These are phyloP conservation scores for Cicer yamashitae DNA, from an alignment of 306 rosid species.

Conservation along the genomic window DNA sequence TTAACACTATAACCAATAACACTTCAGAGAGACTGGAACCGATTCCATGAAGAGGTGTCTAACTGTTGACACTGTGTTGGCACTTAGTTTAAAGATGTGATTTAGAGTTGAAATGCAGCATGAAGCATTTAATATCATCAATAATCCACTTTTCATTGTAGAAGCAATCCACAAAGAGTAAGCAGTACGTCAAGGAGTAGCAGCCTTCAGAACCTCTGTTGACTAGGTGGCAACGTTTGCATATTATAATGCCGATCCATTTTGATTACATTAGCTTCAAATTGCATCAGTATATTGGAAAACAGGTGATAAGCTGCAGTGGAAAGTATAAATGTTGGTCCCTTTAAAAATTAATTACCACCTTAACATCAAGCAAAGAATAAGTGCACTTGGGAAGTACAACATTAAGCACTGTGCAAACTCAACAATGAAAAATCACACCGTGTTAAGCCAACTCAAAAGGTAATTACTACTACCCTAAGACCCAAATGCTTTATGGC, in stretches of 20 bases:
- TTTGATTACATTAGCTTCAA: conserved; percentile 42
- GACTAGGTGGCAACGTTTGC: conserved; percentile 46
- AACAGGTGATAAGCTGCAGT: conserved; percentile 55
- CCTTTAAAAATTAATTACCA: conserved; percentile 6
- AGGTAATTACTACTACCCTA: background rate
- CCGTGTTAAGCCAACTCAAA: background rate
- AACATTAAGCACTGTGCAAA: conserved; percentile 21
- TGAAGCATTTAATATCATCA: conserved; percentile 53
- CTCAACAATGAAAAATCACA: conserved; percentile 22
- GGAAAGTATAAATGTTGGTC: conserved; percentile 24
- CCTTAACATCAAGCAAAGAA: conserved; percentile 31
- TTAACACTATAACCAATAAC: conserved; percentile 53
- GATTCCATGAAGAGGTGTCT: conserved; percentile 66
- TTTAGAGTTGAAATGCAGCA: conserved; percentile 50
- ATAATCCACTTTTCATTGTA: conserved; percentile 58
- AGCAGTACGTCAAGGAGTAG: conserved; percentile 59
- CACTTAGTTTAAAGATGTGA: conserved; percentile 53
- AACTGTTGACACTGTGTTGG: conserved; percentile 62
- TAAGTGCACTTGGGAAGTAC: background rate
- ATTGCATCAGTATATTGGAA: conserved; percentile 34
- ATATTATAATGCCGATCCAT: conserved; percentile 44
- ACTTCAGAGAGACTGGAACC: conserved; percentile 59
- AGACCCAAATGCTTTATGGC: conserved; percentile 8
- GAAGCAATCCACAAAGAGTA: conserved; percentile 48
- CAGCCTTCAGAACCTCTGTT: conserved; percentile 56